Conservation (phyloP, 2,329 filamentous ascomycete species). For the Colletotrichum destructivum region DNA sequence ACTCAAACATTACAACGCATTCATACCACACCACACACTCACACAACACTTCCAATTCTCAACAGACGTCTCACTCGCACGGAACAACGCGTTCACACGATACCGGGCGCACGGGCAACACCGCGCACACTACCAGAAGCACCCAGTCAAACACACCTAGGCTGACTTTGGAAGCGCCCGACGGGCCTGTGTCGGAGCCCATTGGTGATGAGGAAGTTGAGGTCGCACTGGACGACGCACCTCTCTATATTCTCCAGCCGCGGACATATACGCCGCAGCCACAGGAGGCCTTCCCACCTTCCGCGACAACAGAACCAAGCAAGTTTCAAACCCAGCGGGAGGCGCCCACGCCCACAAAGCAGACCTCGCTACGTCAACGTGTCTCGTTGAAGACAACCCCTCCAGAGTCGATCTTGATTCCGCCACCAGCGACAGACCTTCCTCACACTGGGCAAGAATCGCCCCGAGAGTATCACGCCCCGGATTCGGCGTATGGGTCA, state of each 20-base stretch:
- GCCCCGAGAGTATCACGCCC: constrained; percentile 44
- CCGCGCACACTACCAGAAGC: constrained; percentile 12
- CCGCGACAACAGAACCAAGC: constrained; percentile 54
- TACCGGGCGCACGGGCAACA: constrained; percentile 21
- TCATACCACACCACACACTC: constrained; percentile 34
- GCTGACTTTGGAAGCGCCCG: constrained; percentile 37
- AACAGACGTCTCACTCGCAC: background rate
- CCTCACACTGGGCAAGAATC: constrained; percentile 49
- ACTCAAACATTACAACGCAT: constrained; percentile 14
- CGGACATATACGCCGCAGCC: constrained; percentile 70
- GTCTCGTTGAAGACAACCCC: constrained; percentile 68
- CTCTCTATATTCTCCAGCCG: constrained; percentile 70
- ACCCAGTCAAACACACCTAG: constrained; percentile 26
- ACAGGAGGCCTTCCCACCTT: constrained; percentile 64
- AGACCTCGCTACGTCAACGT: constrained; percentile 66
- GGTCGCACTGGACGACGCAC: constrained; percentile 52
- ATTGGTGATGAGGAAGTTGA: constrained; percentile 26
- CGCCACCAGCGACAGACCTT: constrained; percentile 56
- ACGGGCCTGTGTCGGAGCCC: constrained; percentile 21
- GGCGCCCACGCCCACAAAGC: constrained; percentile 50
- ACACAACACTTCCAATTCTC: constrained; percentile 25
- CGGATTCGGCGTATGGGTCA: constrained; percentile 65
- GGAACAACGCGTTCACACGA: constrained; percentile 4
- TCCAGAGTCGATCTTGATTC: constrained; percentile 69
- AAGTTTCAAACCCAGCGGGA: constrained; percentile 38